A percentile compares a stretch with the other conserved stretches of the same genome.
Evolutionary conservation across 306 rosid genomes (phyloP).

Genomic region (Prunus mume): DNA sequence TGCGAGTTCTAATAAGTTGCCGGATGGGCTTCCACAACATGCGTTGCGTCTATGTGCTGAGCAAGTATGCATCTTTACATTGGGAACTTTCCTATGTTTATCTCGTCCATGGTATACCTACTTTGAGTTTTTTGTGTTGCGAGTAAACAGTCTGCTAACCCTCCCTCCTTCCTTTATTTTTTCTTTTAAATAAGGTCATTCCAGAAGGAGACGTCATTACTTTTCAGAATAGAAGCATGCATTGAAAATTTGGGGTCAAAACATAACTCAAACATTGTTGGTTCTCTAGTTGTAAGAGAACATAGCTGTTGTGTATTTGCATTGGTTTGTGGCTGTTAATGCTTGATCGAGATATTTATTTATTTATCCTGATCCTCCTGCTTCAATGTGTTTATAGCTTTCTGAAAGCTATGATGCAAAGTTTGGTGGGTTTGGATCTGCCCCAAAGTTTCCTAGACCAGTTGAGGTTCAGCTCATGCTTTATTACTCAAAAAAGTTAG

Average conservation of each 20-base stretch:
- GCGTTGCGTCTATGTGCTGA: conserved; percentile 68
- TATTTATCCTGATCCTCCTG: conserved; percentile 14
- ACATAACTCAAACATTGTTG: neutral
- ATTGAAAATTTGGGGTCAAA: neutral
- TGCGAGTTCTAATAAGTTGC: conserved; percentile 62
- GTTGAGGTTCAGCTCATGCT: conserved; percentile 90
- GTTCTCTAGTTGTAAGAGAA: neutral
- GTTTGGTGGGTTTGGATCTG: conserved; percentile 91
- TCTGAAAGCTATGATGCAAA: conserved; percentile 69
- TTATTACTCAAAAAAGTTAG: conserved; percentile 67
- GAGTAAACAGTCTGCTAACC: neutral
- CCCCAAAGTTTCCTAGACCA: conserved; percentile 96
- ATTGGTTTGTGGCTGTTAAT: conserved; percentile 8
- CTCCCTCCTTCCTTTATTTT: neutral
- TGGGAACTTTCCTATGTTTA: neutral
- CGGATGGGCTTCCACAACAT: conserved; percentile 59
- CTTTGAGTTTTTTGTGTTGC: neutral
- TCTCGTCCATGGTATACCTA: too few relatives aligned
- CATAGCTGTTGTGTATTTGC: neutral
- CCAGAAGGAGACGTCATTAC: neutral
- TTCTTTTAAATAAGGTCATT: neutral
- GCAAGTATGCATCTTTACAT: conserved; percentile 49
- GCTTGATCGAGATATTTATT: conserved; percentile 11
- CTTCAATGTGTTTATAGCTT: conserved; percentile 53
- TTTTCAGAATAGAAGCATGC: neutral